Base-by-base conservation (phyloP, 768 basidiomycete species). In the Mrakia gelida region DNA sequence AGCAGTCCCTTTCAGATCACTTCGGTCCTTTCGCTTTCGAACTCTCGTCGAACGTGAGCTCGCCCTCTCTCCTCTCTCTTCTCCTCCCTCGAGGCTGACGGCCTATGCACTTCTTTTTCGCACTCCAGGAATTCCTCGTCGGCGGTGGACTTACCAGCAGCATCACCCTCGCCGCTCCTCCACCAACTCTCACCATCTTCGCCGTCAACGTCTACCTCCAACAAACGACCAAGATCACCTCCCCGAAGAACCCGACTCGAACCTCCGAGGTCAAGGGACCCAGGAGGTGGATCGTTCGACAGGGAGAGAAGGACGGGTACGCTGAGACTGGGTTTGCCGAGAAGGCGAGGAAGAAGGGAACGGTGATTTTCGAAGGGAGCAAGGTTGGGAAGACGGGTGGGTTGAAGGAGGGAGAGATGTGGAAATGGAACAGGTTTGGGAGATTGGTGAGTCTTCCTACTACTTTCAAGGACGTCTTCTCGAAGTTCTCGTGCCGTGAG, bases 161-260 rank as follows among this genome's bases (percentile, higher is more conserved):
- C 30, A 30, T 76, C n/a, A 72, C 75, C 9, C 34, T 76, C 52
- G 67, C 70, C 41, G 28, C 68, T 4, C 75, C 75, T 26, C 75
- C 75, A 1, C 10, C 54, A 1, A 59, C 49, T n/a, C 75, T 76
- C 30, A 71, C 75, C 32, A 61, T 76, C 34, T 76, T 61, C 56
- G 75, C 63, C 75, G 70, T 76, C 16, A 65, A 76, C 71, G 75
- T 71, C 34, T 76, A 76, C 41, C 52, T 76, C 23, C 15, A 15
- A 13, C 75, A 76, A 43, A 76, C 75, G 13, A 56, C 56, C 56
- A 21, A 34, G 9, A 38, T 76, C 45, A 26, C 38, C 43, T 76
- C 75, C 1, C 45, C 65, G 6, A 70, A 30, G 8, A 41, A n/a
- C n/a, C 28, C 28, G 6, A 10, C 15, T 2, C 56, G 41, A 26